phyloP scores from a whole-genome alignment of 1,139 yeast genomes.

The Yamadazyma atlantica region DNA sequence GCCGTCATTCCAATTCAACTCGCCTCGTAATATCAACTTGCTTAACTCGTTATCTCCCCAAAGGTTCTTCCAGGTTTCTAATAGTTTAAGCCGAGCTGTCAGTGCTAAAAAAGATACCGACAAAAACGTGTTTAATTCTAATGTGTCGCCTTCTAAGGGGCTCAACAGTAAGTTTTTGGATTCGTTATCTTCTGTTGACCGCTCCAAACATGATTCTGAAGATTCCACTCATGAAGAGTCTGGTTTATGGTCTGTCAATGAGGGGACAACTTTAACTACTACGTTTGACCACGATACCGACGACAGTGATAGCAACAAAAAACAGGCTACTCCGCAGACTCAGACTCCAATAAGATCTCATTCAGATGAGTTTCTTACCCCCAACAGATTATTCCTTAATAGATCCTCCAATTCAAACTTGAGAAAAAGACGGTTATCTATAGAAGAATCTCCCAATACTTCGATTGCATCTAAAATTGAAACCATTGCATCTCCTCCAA shows the following conservation, averaged over 20 bases:
- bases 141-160: constrained; percentile 24
- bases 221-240: constrained; percentile 17
- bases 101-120: constrained; percentile 9
- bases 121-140: constrained; percentile 12
- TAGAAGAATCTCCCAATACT: constrained; percentile 35
- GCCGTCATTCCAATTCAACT: constrained; percentile 44
- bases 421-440: constrained; percentile 13
- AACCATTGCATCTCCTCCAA: constrained; percentile 36
- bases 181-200: constrained; percentile 17
- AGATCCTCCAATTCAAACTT: constrained; percentile 1
- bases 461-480: constrained; percentile 41
- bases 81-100: constrained; percentile 18
- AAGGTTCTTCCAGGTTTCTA: constrained; percentile 29
- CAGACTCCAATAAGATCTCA: constrained; percentile 4
- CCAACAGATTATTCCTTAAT: constrained; percentile 17
- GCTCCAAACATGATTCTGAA: constrained; percentile 8
- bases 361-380: constrained; percentile 29
- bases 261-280: constrained; percentile 27
- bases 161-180: constrained; percentile 19
- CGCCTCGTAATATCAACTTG: constrained; percentile 29
- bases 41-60: constrained; percentile 38
- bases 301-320: background rate
- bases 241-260: constrained; percentile 35
- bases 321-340: constrained; percentile 1
- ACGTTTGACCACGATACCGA: constrained; percentile 15